Conservation (phyloP, 2,329 filamentous ascomycete species). For the Ophiostoma tasmaniense region DNA sequence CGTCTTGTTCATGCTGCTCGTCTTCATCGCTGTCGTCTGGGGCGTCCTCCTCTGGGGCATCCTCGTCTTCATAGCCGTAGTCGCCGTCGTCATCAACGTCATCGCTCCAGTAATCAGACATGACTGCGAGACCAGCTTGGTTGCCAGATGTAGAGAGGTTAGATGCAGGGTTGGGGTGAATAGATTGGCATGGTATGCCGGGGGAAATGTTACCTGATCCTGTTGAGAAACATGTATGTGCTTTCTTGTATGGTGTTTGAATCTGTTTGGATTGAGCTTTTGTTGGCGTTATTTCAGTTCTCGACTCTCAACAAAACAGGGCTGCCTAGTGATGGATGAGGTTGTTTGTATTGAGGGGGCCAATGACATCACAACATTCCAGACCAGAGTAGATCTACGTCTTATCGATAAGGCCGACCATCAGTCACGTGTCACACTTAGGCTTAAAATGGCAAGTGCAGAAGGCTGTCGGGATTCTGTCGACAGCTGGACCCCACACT, state of each 20-base stretch:
- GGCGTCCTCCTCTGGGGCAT: too few species aligned
- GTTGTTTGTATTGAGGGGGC: background rate
- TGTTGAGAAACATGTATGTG: background rate
- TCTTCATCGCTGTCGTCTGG: background rate
- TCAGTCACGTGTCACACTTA: too few species aligned
- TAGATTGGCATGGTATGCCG: too few species aligned
- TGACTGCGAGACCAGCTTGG: too few species aligned
- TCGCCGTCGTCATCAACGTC: too few species aligned
- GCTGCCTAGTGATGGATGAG: background rate
- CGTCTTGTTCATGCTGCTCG: too few species aligned
- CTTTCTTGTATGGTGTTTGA: background rate
- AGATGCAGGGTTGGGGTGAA: background rate
- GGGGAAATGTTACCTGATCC: background rate
- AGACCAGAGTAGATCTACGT: background rate
- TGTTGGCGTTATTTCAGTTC: too few species aligned
- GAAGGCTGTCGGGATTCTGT: background rate
- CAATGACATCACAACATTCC: conserved; percentile 7
- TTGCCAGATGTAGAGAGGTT: background rate
- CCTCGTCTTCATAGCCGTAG: too few species aligned
- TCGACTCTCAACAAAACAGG: too few species aligned
- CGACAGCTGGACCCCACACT: background rate
- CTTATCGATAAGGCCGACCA: background rate
- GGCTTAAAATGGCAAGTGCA: too few species aligned
- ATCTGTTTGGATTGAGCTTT: background rate
- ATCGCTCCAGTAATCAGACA: too few species aligned